These are phyloP conservation scores for Phialophora macrospora DNA, from an alignment of 2,329 filamentous ascomycete species.

Conservation along the genomic window DNA sequence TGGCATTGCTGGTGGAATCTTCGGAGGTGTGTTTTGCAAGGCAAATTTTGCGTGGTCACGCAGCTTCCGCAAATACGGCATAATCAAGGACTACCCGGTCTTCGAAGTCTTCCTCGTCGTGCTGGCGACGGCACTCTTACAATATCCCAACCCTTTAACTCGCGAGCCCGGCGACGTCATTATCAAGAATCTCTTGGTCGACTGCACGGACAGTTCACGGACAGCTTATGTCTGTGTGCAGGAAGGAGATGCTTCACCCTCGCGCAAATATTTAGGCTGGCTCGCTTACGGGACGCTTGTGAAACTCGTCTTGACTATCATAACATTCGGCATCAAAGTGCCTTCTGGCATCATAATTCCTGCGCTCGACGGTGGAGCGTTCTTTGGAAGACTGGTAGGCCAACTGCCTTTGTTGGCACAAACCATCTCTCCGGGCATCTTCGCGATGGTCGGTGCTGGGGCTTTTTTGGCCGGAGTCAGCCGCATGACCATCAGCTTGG, in stretches of 20 bases:
- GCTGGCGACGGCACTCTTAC: conserved; percentile 58
- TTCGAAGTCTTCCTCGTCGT: conserved; percentile 62
- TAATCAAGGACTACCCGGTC: conserved; percentile 62
- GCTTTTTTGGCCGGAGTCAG: conserved; percentile 64
- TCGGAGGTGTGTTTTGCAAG: conserved; percentile 64
- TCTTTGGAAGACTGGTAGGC: conserved; percentile 62
- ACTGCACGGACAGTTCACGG: conserved; percentile 51
- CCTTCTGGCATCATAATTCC: conserved; percentile 67
- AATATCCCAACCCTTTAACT: conserved; percentile 62
- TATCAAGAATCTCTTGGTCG: conserved; percentile 62
- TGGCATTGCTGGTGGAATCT: conserved; percentile 62
- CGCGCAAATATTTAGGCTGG: conserved; percentile 56
- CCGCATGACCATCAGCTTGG: conserved; percentile 63
- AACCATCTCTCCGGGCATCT: conserved; percentile 61
- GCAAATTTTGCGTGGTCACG: conserved; percentile 63
- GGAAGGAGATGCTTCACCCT: conserved; percentile 44
- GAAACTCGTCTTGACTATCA: conserved; percentile 62
- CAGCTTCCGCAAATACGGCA: conserved; percentile 56
- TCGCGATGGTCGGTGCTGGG: conserved; percentile 65
- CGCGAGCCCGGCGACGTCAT: conserved; percentile 61
- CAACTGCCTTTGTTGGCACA: conserved; percentile 58
- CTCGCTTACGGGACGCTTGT: conserved; percentile 59
- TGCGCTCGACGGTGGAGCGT: conserved; percentile 61
- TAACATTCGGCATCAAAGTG: conserved; percentile 66
- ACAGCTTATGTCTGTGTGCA: conserved; percentile 58